Base-by-base conservation (phyloP, 129 eudicot genomes). In the Pseudognaphalium luteoalbum region DNA sequence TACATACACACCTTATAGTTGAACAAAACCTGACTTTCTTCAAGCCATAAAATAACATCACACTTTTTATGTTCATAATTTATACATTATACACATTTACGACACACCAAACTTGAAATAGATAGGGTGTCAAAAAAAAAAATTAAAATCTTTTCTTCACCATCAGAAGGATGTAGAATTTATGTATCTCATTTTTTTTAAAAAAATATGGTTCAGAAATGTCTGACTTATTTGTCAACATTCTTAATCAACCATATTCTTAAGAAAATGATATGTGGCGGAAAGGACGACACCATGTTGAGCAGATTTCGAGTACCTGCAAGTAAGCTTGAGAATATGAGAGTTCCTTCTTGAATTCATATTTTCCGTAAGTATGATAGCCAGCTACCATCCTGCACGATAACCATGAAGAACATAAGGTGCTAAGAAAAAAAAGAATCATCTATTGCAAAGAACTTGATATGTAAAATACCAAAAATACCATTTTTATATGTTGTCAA, bases 221-320 rank as follows among this genome's bases (percentile, higher is more conserved):
- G 72, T 50, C 37, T n/a, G 82, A 62, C 59, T 19, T 57, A 44
- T 44, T 30, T 78, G 8, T 78, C 77, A 50, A 71, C 82, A 71
- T 62, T 78, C 35, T 66, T 30, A 17, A 50, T 32, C 41, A 63
- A 50, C 72, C 66, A 65, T 25, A 25, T 25, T 25, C 28, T 25
- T 25, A 25, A 25, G 28, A 25, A 25, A 25, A 25, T 25, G 28
- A 25, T 25, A 25, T 25, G 28, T 25, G 28, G 28, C 28, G 28
- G 28, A 25, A 25, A 25, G 28, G 28, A 25, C 28, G 28, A 25
- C 28, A 1, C 28, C 28, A 25, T 78, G 62, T 61, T 30, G 68
- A 30, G 68, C 68, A 63, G 41, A 29, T 63, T 62, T 62, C 30
- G 68, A 22, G 16, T 4, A 30, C 39, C 65, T 21, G 65, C 65